Base-by-base conservation (phyloP, 257 asterid species). In the Solanum pimpinellifolium region DNA sequence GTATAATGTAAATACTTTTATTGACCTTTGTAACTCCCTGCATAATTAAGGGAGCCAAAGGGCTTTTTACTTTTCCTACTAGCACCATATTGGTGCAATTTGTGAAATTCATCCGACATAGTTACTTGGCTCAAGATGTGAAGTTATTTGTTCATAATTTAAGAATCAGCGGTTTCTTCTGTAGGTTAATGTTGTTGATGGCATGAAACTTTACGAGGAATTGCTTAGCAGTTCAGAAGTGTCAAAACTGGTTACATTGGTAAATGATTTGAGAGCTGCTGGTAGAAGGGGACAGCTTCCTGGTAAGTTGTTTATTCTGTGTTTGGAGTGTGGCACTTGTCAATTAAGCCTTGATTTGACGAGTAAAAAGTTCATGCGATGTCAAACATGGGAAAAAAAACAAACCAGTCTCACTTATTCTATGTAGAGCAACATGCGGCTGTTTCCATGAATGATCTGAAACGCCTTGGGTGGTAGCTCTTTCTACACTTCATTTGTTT, bases 221-320 rank as follows among this genome's bases (percentile, higher is more conserved):
- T 77, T 93, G 70, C 41, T 95, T 47, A 91, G 90, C 86, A 92
- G 88, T 84, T 92, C 96, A 44, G 95, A 92, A 89, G 92, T 93
- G 88, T 92, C 92, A 21, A 90, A 94, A 88, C 92, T 96, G 86
- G 88, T 59, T 89, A 44, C 92, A 44, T 85, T 92, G 93, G 98
- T 93, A 87, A 91, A 92, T 92, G 98, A 93, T 88, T 90, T 93
- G 91, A 96, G 98, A 94, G 91, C 91, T 91, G 91, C 98, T 85
- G 98, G 98, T 86, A 94, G 89, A 93, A 93, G 93, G 87, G 98
- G 98, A 75, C 94, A 95, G 88, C 85, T 96, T 90, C 96, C 89
- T 90, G 98, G 98, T 92, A 93, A 92, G 95, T 89, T 49, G 87
- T 86, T 85, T 59, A 18, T 27, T 80, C 41, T 27, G n/a, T 47